These are phyloP conservation scores for Basipetospora chlamydospora DNA, from an alignment of 2,329 filamentous ascomycete genomes.

Conservation along the genomic window DNA sequence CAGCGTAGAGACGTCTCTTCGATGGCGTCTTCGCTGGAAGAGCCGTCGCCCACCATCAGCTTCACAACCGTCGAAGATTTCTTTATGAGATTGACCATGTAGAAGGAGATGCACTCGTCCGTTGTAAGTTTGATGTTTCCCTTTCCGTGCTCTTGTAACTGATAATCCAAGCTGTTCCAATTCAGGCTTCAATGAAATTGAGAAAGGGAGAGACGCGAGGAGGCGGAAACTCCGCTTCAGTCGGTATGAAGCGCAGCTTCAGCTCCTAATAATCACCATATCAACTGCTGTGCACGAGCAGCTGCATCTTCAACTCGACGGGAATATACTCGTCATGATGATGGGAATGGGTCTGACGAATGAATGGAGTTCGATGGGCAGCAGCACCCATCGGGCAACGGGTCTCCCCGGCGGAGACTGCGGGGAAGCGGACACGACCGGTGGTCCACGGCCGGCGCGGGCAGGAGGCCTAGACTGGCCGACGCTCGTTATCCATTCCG, in stretches of 20 bases:
- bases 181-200: background rate
- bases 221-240: background rate
- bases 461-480: background rate
- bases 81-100: too few relatives aligned
- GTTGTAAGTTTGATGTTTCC: too few relatives aligned
- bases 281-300: background rate
- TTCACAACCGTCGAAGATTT: constrained; percentile 11
- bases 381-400: background rate
- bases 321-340: background rate
- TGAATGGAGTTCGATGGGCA: background rate
- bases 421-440: background rate
- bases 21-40: too few relatives aligned
- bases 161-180: background rate
- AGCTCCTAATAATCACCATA: background rate
- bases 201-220: background rate
- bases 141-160: background rate
- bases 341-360: background rate
- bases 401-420: background rate
- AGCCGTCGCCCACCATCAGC: too few relatives aligned
- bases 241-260: background rate
- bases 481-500: constrained; percentile 6
- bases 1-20: too few relatives aligned
- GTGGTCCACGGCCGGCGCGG: background rate
- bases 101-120: too few relatives aligned
- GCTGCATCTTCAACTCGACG: background rate